Percentiles rank a stretch among this genome's conserved stretches.
Conservation (phyloP, 768 basidiomycete genomes). For the Hericium rajendrae region DNA sequence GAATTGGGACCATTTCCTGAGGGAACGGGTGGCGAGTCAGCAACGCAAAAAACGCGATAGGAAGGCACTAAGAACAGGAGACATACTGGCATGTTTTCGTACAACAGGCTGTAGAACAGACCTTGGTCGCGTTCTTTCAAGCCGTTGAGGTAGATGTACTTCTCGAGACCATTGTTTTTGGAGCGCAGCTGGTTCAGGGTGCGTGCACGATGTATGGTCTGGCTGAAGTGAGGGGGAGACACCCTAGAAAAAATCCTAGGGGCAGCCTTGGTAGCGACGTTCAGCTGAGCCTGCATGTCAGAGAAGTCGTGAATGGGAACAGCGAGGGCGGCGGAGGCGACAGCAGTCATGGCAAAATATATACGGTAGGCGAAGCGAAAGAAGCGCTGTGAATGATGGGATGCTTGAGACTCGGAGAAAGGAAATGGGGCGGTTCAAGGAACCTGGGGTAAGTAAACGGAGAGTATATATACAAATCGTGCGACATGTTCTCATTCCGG, state of each 20-base stretch:
- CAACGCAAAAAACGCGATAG: neutral
- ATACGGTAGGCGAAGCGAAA: neutral
- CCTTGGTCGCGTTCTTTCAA: slow-evolving; percentile 63
- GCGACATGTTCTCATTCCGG: no score
- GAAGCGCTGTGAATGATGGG: neutral
- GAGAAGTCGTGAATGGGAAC: neutral
- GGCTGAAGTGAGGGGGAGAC: slow-evolving; percentile 14
- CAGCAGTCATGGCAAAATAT: neutral
- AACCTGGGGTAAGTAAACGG: neutral
- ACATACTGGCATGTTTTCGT: slow-evolving; percentile 59
- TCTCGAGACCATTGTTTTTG: slow-evolving; percentile 66
- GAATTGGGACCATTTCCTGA: slow-evolving; percentile 59
- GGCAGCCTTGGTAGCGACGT: slow-evolving; percentile 3
- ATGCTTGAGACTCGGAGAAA: neutral
- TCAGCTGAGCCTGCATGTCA: slow-evolving; percentile 8
- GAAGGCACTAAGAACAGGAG: neutral
- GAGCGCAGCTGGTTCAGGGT: slow-evolving; percentile 62
- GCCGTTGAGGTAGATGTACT: slow-evolving; percentile 76
- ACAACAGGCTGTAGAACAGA: slow-evolving; percentile 73
- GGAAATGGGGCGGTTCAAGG: neutral
- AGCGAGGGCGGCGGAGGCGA: neutral
- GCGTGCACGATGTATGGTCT: slow-evolving; percentile 45
- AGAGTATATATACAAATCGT: neutral
- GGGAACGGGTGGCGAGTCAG: neutral
- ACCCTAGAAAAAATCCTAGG: slow-evolving; percentile 10